Evolutionary conservation across 78 protist genomes (phyloP).

Genomic region (Planoprotostelium fungivorum): DNA sequence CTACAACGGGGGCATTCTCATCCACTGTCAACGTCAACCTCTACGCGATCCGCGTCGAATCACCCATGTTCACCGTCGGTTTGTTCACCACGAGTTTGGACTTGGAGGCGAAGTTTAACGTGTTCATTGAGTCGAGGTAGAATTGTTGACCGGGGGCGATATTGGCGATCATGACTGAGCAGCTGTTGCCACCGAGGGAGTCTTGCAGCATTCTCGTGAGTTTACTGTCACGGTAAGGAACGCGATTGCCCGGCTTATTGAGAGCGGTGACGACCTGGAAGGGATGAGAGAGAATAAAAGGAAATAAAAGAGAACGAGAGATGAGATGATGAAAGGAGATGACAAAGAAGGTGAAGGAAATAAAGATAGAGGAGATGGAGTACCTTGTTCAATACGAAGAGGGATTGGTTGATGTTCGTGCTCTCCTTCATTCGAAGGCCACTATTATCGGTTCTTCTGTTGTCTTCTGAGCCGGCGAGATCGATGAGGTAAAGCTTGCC

Average conservation of each 20-base stretch:
- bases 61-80: constrained; percentile 24
- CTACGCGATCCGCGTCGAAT: neutral
- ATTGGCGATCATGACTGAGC: constrained; percentile 90
- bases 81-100: constrained; percentile 83
- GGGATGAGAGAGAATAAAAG: neutral
- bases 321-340: neutral
- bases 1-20: neutral
- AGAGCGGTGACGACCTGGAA: neutral
- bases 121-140: constrained; percentile 81
- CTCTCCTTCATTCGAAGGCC: constrained; percentile 75
- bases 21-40: neutral
- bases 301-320: neutral
- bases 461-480: constrained; percentile 88
- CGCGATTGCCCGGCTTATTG: constrained; percentile 18
- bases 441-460: constrained; percentile 60
- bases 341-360: neutral
- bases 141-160: constrained; percentile 35
- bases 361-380: constrained; percentile 57
- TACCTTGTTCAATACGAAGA: constrained; percentile 89
- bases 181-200: constrained; percentile 92
- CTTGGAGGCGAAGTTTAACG: constrained; percentile 84
- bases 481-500: constrained; percentile 90
- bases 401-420: constrained; percentile 89
- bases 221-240: constrained; percentile 96
- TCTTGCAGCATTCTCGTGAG: constrained; percentile 97